Evolutionary conservation across 106 monocot genomes (phyloP), one percentile per base, ranked within the genome.

Genomic region (Apostasia shenzhenica): DNA sequence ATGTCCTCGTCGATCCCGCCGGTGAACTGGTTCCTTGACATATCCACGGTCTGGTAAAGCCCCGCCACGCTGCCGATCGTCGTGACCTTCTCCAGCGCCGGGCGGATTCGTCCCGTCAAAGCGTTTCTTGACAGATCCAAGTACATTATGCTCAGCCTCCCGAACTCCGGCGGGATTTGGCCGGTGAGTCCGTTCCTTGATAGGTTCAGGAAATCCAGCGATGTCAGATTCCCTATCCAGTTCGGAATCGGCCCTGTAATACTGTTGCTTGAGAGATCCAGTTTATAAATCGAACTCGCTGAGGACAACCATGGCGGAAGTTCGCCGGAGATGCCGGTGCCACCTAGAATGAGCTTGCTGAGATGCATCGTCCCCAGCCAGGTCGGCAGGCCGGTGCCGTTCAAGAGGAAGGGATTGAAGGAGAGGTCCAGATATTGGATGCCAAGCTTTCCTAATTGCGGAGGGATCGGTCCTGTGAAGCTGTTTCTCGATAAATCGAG

Each of bases 141-240:
- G 44, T 74, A 73, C 52, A 64, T 71, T 8, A 85, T 69, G 1
- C 70, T 48, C 58, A 85, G 68, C 26, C 75, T 75, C 67, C 71
- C 57, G 81, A 85, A 81, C 48, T 68, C 75, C 14, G 67, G 49
- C 1, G 85, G 85, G 13, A 85, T 81, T n/a, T 45, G 26, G 12
- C 81, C 78, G 5, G 37, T 48, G 38, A 85, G 60, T 47, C 38
- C 75, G 41, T 85, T 85, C 68, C 68, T 67, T 45, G 84, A 84
- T 13, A 84, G 57, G 54, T 84, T 84, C 52, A 84, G 76, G 62
- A 70, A 70, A 13, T 69, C 53, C 53, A 85, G 85, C 50, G 45
- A 75, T 13, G 75, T 72, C 78, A 85, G 75, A 63, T 79, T 81
- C 62, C 78, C 81, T 57, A 85, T 79, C 85, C 85, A 85, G 10